Percentiles rank a stretch among this genome's conserved stretches.
Conservation (phyloP, 2,329 filamentous ascomycete genomes). For the Fusarium sp. region DNA sequence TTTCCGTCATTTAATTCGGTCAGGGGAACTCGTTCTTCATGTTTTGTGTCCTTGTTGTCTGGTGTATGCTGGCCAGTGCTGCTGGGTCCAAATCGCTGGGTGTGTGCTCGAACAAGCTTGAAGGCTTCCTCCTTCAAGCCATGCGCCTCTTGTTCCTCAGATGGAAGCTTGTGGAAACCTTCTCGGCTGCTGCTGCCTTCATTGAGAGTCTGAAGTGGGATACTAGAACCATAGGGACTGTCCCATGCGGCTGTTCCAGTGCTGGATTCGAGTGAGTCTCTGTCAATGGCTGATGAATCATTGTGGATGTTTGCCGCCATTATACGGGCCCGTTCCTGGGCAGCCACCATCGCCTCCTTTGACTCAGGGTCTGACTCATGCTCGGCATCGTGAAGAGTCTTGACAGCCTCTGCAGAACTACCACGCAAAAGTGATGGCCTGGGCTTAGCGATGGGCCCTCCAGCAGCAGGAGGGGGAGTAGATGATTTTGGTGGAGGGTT, state of each 20-base stretch:
- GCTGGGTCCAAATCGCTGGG: conserved; percentile 40
- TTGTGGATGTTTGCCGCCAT: conserved; percentile 54
- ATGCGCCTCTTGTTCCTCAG: conserved; percentile 15
- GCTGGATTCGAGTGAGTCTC: conserved; percentile 53
- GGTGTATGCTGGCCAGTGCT: conserved; percentile 12
- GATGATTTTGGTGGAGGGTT: conserved; percentile 40
- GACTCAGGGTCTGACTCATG: conserved; percentile 47
- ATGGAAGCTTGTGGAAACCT: conserved; percentile 31
- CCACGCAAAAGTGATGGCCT: conserved; percentile 57
- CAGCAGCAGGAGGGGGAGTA: conserved; percentile 14
- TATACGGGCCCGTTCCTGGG: conserved; percentile 55
- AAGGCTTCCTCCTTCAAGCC: conserved; percentile 50
- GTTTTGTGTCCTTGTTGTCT: conserved; percentile 19
- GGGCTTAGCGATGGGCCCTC: conserved; percentile 41
- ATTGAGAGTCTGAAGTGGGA: conserved; percentile 49
- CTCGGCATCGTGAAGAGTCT: conserved; percentile 39
- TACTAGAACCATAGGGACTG: conserved; percentile 37
- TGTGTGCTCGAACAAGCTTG: conserved; percentile 57
- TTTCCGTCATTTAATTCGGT: conserved; percentile 53
- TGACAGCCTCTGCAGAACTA: conserved; percentile 53
- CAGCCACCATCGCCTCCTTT: conserved; percentile 51
- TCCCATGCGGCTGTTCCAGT: conserved; percentile 45
- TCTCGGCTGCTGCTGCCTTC: conserved; percentile 22
- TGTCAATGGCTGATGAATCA: conserved; percentile 49
- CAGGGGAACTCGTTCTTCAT: conserved; percentile 35